Evolutionary conservation across 2,329 filamentous ascomycete genomes (phyloP), one percentile per base, ranked within the genome.

Genomic region (Fusarium agapanthi): DNA sequence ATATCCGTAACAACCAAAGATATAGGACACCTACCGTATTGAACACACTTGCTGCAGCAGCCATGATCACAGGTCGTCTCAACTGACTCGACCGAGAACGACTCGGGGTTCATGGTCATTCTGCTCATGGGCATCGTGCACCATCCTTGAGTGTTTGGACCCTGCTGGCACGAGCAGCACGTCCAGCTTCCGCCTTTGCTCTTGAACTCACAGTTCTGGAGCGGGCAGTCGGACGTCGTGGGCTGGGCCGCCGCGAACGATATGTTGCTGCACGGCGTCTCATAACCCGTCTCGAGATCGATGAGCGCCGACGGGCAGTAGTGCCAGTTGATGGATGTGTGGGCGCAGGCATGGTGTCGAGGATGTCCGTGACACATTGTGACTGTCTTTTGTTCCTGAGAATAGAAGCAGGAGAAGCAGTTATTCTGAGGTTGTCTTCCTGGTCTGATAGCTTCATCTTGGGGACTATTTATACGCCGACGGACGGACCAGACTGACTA

Each of bases 281-380:
- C 84, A 65, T 85, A 84, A 24, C 86, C 85, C 1, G 86, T 88
- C 40, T 81, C 77, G 37, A 86, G 77, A 76, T 89, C 86, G 65
- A 88, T 84, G 66, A 81, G 63, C 75, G 56, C 80, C 22, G 79
- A 79, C 2, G 86, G 84, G 73, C 87, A 89, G 78, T 88, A 88
- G 75, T 87, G 82, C 86, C 86, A 89, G 68, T 84, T 85, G 71
- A 88, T 83, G 51, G 87, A 88, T n/a, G 84, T 86, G 77, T 89
- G 87, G 30, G 83, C 82, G 76, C 87, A 89, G 20, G 84, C 81
- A 72, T 89, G 87, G 69, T 81, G 81, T 56, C 86, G 84, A 61
- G 87, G 87, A 70, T 88, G 86, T 57, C 86, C 87, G 81, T 87
- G 83, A 73, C 87, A 89, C 87, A 89, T 89, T 30, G 51, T 76